Percentiles rank a stretch among this genome's conserved stretches.
Conservation (phyloP, 1,139 yeast species). For the Yamadazyma blattariae region DNA sequence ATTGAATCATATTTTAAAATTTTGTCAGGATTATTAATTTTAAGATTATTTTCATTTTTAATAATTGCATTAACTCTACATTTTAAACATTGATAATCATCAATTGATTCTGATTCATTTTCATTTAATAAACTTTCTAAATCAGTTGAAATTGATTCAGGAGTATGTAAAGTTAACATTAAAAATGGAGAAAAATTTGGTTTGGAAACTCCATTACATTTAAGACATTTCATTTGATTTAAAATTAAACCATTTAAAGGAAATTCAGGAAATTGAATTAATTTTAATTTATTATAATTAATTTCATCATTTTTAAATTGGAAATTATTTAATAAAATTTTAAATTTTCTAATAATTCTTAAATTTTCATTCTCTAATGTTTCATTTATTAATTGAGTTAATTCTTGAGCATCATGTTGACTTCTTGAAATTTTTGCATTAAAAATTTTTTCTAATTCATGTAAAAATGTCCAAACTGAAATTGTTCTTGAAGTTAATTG, state of each 20-base stretch:
- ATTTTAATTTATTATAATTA: constrained; percentile 17
- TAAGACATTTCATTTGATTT: constrained; percentile 66
- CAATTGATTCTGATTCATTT: constrained; percentile 68
- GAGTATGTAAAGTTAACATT: constrained; percentile 74
- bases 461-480: constrained; percentile 78
- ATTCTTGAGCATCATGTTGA: constrained; percentile 95
- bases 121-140: constrained; percentile 55
- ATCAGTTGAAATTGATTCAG: constrained; percentile 50
- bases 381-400: constrained; percentile 76
- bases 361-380: constrained; percentile 69
- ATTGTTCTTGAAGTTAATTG: constrained; percentile 51
- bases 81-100: constrained; percentile 74
- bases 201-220: constrained; percentile 63
- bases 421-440: constrained; percentile 71
- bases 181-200: constrained; percentile 61
- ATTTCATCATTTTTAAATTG: constrained; percentile 1
- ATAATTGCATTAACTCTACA: constrained; percentile 60
- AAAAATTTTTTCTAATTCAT: constrained; percentile 72
- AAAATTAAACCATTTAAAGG: constrained; percentile 72
- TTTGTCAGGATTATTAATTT: constrained; percentile 5
- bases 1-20: constrained; percentile 10
- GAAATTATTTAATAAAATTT: constrained; percentile 14
- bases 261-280: constrained; percentile 50
- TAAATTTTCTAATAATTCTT: constrained; percentile 35
- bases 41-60: constrained; percentile 23